Base-by-base conservation (phyloP, 768 basidiomycete species). In the Lanmaoa rubissima region DNA sequence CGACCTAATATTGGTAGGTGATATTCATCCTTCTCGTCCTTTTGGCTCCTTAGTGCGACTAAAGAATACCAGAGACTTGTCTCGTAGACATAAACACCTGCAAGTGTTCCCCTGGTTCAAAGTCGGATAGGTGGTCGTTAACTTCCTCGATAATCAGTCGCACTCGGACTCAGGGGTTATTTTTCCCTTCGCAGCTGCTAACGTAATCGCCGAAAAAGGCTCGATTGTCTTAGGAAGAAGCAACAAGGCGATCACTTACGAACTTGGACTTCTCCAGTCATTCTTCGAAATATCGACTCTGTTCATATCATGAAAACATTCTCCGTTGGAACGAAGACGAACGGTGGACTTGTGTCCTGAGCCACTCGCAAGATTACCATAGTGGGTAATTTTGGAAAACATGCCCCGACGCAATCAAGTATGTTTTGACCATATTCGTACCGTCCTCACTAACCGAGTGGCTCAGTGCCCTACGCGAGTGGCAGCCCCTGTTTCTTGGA, bases 331-430 rank as follows among this genome's bases (percentile, higher is more conserved):
- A 42, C 46, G 19, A 59, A 39, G 53, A 34, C 17, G 26, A 50
- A 49, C 36, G 24, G n/a, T 21, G n/a, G 9, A 38, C 5, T 45
- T 32, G 0, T 39, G 17, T 24, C 0, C 46, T 64, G 61, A 63
- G 61, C 53, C 61, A 63, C 57, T 50, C 44, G 47, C 11, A 44
- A 9, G 5, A 9, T 53, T 46, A 39, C 48, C 39, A 46, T 50
- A 53, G 1, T 51, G 51, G 53, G 57, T 53, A 60, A 58, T 41
- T 62, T 53, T 61, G 7, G 12, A 43, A 57, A 56, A 57, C 50
- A 32, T 67, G 55, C 53, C 8, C 34, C 51, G 48, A 63, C 40
- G 52, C 70, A 70, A 70, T 72, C 69, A 48, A 38, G 14, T 9
- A 55, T 51, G 28, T 5, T 39, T 58, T 57, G 47, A 21, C 61